These are phyloP conservation scores for Exophiala spinifera DNA, from an alignment of 2,329 filamentous ascomycete genomes.

Conservation along the genomic window DNA sequence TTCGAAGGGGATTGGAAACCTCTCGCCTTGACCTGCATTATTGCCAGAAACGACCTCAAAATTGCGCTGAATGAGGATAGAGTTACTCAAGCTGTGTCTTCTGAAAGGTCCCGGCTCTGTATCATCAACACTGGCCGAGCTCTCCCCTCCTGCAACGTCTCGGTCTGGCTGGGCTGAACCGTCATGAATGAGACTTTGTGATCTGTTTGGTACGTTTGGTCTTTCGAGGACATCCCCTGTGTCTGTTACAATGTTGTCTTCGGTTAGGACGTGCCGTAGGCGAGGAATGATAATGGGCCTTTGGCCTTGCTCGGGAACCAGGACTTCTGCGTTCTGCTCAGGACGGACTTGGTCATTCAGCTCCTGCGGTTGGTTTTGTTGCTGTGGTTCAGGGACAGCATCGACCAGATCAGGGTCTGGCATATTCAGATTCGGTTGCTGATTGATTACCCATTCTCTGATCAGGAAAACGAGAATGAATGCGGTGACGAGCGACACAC, in stretches of 20 bases:
- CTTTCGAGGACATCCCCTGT: conserved; percentile 7
- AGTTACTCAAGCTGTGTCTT: conserved; percentile 14
- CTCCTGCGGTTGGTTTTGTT: conserved; percentile 9
- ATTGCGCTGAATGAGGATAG: conserved; percentile 12
- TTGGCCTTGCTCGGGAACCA: neutral
- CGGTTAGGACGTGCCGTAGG: conserved; percentile 28
- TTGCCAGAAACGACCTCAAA: conserved; percentile 1
- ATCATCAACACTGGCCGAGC: conserved; percentile 3
- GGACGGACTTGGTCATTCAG: neutral
- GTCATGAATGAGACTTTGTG: conserved; percentile 18
- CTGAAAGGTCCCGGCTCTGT: conserved; percentile 5
- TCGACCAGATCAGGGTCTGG: conserved; percentile 56
- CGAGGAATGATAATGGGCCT: conserved; percentile 17
- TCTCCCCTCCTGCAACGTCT: conserved; percentile 6
- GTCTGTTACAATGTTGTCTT: conserved; percentile 36
- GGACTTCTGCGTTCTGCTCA: neutral
- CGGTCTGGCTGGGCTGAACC: neutral
- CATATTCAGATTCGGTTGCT: conserved; percentile 89
- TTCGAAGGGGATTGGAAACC: neutral
- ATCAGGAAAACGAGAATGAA: conserved; percentile 98
- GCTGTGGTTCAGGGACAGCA: conserved; percentile 12
- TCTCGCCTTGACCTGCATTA: neutral
- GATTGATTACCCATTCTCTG: conserved; percentile 95
- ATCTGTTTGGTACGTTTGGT: conserved; percentile 15
- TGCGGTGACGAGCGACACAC: conserved; percentile 80